These are phyloP conservation scores for Lobulomyces angularis DNA, from an alignment of 192 early-diverging fungal species.

Conservation along the genomic window DNA sequence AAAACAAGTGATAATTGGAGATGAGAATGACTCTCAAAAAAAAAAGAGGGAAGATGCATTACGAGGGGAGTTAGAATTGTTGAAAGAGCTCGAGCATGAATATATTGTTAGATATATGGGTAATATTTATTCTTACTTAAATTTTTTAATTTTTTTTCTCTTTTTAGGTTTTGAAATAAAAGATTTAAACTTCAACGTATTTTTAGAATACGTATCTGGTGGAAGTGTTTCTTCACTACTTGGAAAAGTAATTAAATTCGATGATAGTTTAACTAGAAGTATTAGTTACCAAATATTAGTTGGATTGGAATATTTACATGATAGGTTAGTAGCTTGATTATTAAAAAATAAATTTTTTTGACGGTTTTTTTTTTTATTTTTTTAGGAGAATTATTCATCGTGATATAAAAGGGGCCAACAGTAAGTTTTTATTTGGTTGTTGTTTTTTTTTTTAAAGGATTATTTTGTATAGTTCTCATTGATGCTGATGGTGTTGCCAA, in stretches of 20 bases:
- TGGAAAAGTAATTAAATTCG: slow-evolving; percentile 73
- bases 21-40: not conserved
- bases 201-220: slow-evolving; percentile 93
- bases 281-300: slow-evolving; percentile 72
- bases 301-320: slow-evolving; percentile 80
- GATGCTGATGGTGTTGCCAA: slow-evolving; percentile 88
- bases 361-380: no score
- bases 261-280: slow-evolving; percentile 66
- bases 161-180: slow-evolving; percentile 47
- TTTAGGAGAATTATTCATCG: slow-evolving; percentile 55
- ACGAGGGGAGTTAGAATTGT: slow-evolving; percentile 72
- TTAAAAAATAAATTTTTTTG: no score
- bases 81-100: slow-evolving; percentile 62
- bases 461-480: slow-evolving; percentile 48
- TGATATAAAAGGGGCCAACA: slow-evolving; percentile 90
- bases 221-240: slow-evolving; percentile 74
- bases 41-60: slow-evolving; percentile 54
- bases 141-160: not conserved
- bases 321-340: no score
- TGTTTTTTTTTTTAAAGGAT: slow-evolving; percentile 1
- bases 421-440: slow-evolving; percentile 19
- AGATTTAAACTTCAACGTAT: slow-evolving; percentile 70
- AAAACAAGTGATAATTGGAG: slow-evolving; percentile 68
- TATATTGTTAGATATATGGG: slow-evolving; percentile 93
- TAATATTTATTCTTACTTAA: slow-evolving; percentile 9